A percentile compares a stretch with the other conserved stretches of the same genome.
Evolutionary conservation across 2,329 filamentous ascomycete species (phyloP).

Genomic region (Cercospora sp.): DNA sequence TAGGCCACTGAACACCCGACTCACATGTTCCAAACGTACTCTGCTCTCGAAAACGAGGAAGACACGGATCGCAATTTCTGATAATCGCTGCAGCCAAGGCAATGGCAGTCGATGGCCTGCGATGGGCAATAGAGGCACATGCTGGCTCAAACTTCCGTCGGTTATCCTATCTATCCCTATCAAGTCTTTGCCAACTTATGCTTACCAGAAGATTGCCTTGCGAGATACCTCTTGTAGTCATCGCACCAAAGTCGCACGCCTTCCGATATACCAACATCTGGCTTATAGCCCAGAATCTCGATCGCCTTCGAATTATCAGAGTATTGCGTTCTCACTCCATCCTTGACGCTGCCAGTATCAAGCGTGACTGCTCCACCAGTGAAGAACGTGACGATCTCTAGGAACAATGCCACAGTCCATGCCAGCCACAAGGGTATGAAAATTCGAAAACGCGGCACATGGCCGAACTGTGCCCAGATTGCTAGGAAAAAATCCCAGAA

Average conservation of each 20-base stretch:
- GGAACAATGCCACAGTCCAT: slow-evolving; percentile 48
- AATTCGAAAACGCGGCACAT: slow-evolving; percentile 52
- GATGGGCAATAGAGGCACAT: background rate
- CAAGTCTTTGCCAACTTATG: background rate
- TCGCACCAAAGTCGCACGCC: slow-evolving; percentile 53
- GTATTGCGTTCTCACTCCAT: slow-evolving; percentile 56
- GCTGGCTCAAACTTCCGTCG: background rate
- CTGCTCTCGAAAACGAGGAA: background rate
- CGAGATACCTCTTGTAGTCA: slow-evolving; percentile 32
- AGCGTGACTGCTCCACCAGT: slow-evolving; percentile 49
- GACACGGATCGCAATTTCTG: background rate
- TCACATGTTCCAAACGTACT: background rate
- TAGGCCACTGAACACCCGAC: background rate
- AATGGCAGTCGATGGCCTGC: background rate
- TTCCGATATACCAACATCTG: slow-evolving; percentile 53
- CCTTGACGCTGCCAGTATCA: slow-evolving; percentile 56
- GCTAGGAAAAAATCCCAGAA: slow-evolving; percentile 86
- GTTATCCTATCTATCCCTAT: too few relatives aligned
- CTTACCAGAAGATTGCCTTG: slow-evolving; percentile 1
- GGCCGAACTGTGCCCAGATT: slow-evolving; percentile 67
- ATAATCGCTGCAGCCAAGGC: background rate
- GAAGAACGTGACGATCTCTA: slow-evolving; percentile 52
- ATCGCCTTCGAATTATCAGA: slow-evolving; percentile 55
- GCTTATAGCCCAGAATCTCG: slow-evolving; percentile 54
- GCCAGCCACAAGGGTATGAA: slow-evolving; percentile 52